Evolutionary conservation across 257 asterid genomes (phyloP).

Genomic region (Salvia rosmarinus): DNA sequence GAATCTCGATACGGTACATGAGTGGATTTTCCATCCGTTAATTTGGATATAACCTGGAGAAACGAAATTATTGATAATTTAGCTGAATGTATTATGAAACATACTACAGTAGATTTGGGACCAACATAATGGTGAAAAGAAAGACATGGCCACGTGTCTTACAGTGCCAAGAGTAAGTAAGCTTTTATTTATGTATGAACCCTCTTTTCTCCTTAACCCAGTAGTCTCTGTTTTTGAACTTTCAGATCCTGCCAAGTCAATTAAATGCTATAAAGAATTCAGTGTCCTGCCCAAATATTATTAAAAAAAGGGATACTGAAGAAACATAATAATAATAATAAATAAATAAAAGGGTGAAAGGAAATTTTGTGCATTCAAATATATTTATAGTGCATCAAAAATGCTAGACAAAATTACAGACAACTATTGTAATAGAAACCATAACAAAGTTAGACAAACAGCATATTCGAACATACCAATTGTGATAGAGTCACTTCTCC

Average conservation of each 20-base stretch:
- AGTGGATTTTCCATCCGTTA: slow-evolving; percentile 82
- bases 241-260: slow-evolving; percentile 94
- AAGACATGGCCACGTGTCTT: slow-evolving; percentile 43
- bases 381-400: neutral
- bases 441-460: slow-evolving; percentile 4
- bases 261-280: slow-evolving; percentile 74
- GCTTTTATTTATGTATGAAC: slow-evolving; percentile 82
- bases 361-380: slow-evolving; percentile 9
- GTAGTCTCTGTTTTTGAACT: slow-evolving; percentile 83
- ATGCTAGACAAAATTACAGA: neutral
- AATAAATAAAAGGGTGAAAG: neutral
- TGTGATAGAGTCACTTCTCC: slow-evolving; percentile 73
- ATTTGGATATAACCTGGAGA: slow-evolving; percentile 74
- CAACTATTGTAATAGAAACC: neutral
- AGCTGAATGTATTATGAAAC: slow-evolving; percentile 20
- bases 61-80: slow-evolving; percentile 24
- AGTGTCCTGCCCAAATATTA: slow-evolving; percentile 44
- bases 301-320: neutral
- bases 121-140: slow-evolving; percentile 26
- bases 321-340: slow-evolving; percentile 27
- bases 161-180: slow-evolving; percentile 86
- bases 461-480: slow-evolving; percentile 54
- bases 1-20: slow-evolving; percentile 88
- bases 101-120: slow-evolving; percentile 20
- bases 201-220: slow-evolving; percentile 82